Evolutionary conservation across 1,284 basidiomycete species (phyloP), one percentile per base, ranked within the genome.

Genomic region (Golubevia pallescens): DNA sequence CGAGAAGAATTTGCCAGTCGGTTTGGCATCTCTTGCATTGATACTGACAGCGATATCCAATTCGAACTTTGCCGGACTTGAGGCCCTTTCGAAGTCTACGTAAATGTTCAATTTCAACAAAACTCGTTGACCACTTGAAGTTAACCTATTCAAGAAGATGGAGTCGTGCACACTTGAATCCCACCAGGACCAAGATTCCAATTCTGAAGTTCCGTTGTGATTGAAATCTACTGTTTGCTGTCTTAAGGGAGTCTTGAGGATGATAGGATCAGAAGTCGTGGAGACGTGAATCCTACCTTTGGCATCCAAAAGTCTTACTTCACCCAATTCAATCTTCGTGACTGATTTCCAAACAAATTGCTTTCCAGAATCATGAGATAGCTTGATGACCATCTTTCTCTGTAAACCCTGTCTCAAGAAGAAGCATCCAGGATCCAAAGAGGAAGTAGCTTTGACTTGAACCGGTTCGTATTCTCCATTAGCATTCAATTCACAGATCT

Each of bases 131-230:
- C 91, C 91, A 3, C 89, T 82, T 0, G 90, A 88, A 0, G 96
- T 97, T 21, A 93, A 90, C 16, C 92, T 90, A 85, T 98, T 96
- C 67, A 99, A 89, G 62, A 95, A 88, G 16, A 90, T 86, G 2
- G 93, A 95, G 77, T 95, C 91, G 86, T 98, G 96, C 4, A 94
- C 88, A 67, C 94, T 93, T 1, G 93, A 93, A 86, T 99, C 97
- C 96, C 96, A 99, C 28, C 20, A 48, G 21, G 79, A 70, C 79
- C 79, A 81, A 2, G 76, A 60, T 0, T 23, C 13, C 42, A 81
- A 59, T 32, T 69, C 58, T 60, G 69, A 72, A 2, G 76, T 80
- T 3, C 79, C 79, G 57, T 81, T 76, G 60, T 64, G 28, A 13
- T 56, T 58, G 62, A 76, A 81, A 24, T 73, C 69, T 13, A 78